Conservation (phyloP, 2,329 filamentous ascomycete species). For the Raffaelea albimanens region DNA sequence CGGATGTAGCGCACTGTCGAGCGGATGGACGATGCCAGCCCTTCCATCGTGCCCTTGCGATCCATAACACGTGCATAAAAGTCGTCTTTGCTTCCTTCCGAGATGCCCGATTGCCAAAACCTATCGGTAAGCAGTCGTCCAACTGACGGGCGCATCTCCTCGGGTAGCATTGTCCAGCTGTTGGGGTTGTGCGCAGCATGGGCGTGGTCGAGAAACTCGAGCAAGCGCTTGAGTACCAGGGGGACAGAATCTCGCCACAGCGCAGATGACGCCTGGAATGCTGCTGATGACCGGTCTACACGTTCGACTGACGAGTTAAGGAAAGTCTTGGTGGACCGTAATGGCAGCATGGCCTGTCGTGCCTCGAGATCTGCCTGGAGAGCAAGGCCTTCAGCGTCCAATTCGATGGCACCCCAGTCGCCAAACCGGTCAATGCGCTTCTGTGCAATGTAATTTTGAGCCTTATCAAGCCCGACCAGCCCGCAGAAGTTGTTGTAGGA, state of each 20-base stretch:
- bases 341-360: slow-evolving; percentile 64
- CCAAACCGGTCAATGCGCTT: slow-evolving; percentile 61
- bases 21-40: slow-evolving; percentile 85
- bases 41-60: slow-evolving; percentile 83
- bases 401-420: slow-evolving; percentile 71
- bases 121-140: slow-evolving; percentile 80
- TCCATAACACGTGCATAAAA: slow-evolving; percentile 89
- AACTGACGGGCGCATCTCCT: slow-evolving; percentile 69
- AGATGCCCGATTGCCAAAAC: slow-evolving; percentile 98
- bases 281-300: slow-evolving; percentile 60
- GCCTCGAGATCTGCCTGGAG: slow-evolving; percentile 73
- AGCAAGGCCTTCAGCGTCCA: slow-evolving; percentile 70
- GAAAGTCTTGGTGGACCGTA: slow-evolving; percentile 83
- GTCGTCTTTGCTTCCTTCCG: slow-evolving; percentile 87
- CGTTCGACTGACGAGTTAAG: slow-evolving; percentile 89
- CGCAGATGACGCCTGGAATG: slow-evolving; percentile 65
- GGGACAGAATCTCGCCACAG: slow-evolving; percentile 84
- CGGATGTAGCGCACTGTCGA: slow-evolving; percentile 82
- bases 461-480: slow-evolving; percentile 68
- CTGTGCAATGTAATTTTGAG: slow-evolving; percentile 66
- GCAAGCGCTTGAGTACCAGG: slow-evolving; percentile 71
- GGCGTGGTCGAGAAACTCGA: slow-evolving; percentile 79
- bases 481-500: slow-evolving; percentile 73
- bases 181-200: slow-evolving; percentile 82
- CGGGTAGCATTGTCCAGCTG: slow-evolving; percentile 71